These are phyloP conservation scores for Plasmodium vivax DNA, from an alignment of 169 alveolate species.

Conservation along the genomic window DNA sequence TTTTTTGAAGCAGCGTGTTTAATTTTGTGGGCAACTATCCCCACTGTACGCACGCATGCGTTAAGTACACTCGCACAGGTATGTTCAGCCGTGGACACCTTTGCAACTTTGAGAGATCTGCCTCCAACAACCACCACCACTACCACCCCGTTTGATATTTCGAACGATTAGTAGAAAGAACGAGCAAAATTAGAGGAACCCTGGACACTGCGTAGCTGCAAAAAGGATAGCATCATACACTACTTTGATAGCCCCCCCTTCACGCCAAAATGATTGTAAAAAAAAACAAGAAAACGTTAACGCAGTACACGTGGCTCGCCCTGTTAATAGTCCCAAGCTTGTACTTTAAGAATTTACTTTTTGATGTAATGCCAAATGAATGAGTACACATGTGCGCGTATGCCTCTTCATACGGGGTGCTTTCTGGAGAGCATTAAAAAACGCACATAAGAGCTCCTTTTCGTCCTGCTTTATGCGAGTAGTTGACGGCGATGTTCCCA, in stretches of 20 bases:
- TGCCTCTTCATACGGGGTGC: background rate
- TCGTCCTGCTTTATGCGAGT: background rate
- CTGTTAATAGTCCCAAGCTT: conserved; percentile 47
- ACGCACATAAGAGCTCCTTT: background rate
- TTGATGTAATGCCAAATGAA: conserved; percentile 63
- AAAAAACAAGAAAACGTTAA: conserved; percentile 28
- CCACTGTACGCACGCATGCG: background rate
- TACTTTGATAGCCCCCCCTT: background rate
- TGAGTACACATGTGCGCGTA: background rate
- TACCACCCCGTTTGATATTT: background rate
- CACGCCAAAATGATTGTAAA: conserved; percentile 57
- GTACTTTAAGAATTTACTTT: conserved; percentile 41
- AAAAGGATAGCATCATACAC: background rate
- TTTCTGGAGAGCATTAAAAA: background rate
- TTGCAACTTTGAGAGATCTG: background rate
- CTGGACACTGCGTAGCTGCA: background rate
- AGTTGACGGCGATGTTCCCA: background rate
- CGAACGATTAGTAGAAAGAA: background rate
- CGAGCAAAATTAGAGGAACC: background rate
- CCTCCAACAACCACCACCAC: background rate
- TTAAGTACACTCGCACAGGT: background rate
- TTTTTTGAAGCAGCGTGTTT: background rate
- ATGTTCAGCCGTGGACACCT: background rate
- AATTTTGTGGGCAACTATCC: background rate
- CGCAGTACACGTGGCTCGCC: conserved; percentile 43